Evolutionary conservation across 208 protist species (phyloP), one percentile per base, ranked within the genome.

Genomic region (Trypanosoma congolense): DNA sequence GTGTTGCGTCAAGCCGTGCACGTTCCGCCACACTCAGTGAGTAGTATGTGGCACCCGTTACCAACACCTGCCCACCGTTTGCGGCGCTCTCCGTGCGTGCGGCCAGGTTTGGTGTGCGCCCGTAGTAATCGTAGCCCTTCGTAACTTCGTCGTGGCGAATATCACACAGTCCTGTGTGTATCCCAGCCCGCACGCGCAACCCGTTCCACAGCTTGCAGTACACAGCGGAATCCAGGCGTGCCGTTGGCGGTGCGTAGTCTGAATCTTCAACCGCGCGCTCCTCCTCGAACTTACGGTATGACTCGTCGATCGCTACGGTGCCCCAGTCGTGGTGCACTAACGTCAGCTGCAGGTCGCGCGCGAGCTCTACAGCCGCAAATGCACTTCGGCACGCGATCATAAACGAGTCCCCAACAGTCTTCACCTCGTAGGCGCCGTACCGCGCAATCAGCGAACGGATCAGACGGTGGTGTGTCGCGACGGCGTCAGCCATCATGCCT

Each of bases 371-470:
- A 18, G 65, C 75, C n/a, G 38, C 57, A 28, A 31, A 33, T 12
- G 78, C 78, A 87, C 18, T 25, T n/a, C 21, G 8, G 42, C 42
- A 22, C 42, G 42, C 42, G 21, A 46, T 46, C 42, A 46, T 46
- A n/a, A 90, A 87, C 36, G 82, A 73, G 74, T 90, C 82, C 31
- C 82, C 82, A 28, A 87, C 72, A 48, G 77, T 90, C 71, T 90
- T 90, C 60, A 90, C 82, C 61, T 87, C 79, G 63, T 90, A 90
- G 62, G 73, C 75, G 50, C 63, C 61, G 67, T 80, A 68, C 68
- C 65, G 68, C 19, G 18, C 48, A 33, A 87, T 85, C n/a, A 73
- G 52, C 31, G 56, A 18, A 18, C 83, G 76, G 33, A 90, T 85
- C 29, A 83, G 24, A 16, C 54, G 53, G 75, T 90, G 71, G 68